Evolutionary conservation across 305 asterid genomes (phyloP).

Genomic region (Plantago rigida): DNA sequence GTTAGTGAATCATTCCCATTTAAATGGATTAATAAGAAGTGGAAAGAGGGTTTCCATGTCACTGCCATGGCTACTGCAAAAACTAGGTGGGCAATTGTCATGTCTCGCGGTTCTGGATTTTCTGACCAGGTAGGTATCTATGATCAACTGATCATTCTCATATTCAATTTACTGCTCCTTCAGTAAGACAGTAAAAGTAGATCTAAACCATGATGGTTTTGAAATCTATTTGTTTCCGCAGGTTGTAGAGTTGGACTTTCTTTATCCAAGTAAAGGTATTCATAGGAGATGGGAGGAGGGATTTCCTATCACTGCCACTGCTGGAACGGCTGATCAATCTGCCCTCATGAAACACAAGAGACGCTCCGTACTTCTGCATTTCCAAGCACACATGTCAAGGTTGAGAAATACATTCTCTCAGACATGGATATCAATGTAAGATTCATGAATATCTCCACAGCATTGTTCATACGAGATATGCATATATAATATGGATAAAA

Average conservation of each 20-base stretch:
- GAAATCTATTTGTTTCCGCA: slow-evolving; percentile 20
- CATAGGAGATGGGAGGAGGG: slow-evolving; percentile 78
- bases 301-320: slow-evolving; percentile 69
- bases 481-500: too few species aligned
- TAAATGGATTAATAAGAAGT: slow-evolving; percentile 91
- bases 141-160: background rate
- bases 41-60: slow-evolving; percentile 77
- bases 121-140: slow-evolving; percentile 53
- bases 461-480: background rate
- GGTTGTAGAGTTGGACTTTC: slow-evolving; percentile 90
- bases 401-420: slow-evolving; percentile 10
- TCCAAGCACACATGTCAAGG: slow-evolving; percentile 77
- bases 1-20: slow-evolving; percentile 78
- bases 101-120: slow-evolving; percentile 84
- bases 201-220: too few species aligned
- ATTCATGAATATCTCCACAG: too few species aligned
- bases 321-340: slow-evolving; percentile 72
- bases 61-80: slow-evolving; percentile 90
- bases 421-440: too few species aligned
- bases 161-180: too few species aligned
- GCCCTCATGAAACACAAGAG: slow-evolving; percentile 85
- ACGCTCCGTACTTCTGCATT: slow-evolving; percentile 81
- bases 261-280: slow-evolving; percentile 85
- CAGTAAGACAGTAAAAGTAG: too few species aligned
- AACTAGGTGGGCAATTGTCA: slow-evolving; percentile 65